Percentiles rank a stretch among this genome's conserved stretches.
Conservation (phyloP, 345 rosid species). For the Mallotus nudiflorus region DNA sequence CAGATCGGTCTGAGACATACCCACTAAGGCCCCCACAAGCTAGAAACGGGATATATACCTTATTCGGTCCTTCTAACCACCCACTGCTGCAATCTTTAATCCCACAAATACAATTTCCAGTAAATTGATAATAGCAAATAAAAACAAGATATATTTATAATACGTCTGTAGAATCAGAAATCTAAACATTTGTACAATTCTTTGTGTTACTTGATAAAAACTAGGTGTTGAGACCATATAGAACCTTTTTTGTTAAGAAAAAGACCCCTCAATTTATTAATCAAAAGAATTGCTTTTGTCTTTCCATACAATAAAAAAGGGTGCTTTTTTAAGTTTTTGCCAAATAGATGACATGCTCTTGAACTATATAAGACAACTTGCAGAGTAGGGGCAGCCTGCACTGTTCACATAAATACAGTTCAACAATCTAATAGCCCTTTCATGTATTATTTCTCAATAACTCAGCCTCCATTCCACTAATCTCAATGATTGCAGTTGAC, state of each 20-base stretch:
- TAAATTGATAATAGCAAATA: neutral
- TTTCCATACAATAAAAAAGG: neutral
- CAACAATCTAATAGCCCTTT: neutral
- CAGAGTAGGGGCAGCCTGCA: neutral
- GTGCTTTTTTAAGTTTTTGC: neutral
- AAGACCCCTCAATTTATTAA: neutral
- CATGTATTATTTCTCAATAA: neutral
- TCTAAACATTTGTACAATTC: neutral
- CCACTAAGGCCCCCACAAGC: conserved; percentile 91
- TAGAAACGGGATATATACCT: conserved; percentile 87
- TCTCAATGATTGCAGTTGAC: neutral
- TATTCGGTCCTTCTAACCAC: conserved; percentile 89
- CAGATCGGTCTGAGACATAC: conserved; percentile 88
- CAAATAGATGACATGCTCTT: neutral
- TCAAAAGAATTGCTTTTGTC: neutral
- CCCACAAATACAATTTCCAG: neutral
- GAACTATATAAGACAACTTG: conserved; percentile 3
- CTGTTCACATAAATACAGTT: conserved; percentile 4
- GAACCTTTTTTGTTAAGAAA: too few species aligned
- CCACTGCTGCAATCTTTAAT: conserved; percentile 83
- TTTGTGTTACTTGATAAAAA: neutral
- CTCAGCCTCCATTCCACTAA: neutral
- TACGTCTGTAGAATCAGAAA: too few species aligned
- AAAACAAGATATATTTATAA: neutral
- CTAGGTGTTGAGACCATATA: neutral